Percentiles rank a stretch among this genome's conserved stretches.
These are phyloP conservation scores for Protomyces inouyei DNA, from an alignment of 1,139 yeast species.

Conservation along the genomic window DNA sequence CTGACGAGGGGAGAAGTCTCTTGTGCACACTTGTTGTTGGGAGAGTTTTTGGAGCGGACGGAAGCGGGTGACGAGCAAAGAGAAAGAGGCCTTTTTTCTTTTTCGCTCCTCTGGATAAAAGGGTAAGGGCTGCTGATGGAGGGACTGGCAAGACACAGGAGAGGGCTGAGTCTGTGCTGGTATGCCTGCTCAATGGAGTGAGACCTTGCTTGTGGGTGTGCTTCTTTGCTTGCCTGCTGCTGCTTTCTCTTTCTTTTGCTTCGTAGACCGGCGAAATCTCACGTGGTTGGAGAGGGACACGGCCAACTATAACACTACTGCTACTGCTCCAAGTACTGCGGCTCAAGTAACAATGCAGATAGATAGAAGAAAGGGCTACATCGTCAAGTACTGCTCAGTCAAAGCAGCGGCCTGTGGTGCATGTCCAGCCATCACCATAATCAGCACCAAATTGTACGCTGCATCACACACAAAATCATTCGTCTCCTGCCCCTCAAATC, in stretches of 20 bases:
- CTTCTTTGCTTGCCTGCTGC: too few relatives aligned
- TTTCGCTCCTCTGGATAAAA: neutral
- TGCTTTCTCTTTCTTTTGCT: too few relatives aligned
- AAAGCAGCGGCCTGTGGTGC: constrained; percentile 43
- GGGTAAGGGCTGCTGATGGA: neutral
- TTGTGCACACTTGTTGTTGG: too few relatives aligned
- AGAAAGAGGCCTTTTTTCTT: neutral
- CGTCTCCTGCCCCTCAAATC: constrained; percentile 25
- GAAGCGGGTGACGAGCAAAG: neutral
- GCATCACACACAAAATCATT: constrained; percentile 68
- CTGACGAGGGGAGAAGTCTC: too few relatives aligned
- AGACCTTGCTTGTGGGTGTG: too few relatives aligned
- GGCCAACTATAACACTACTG: too few relatives aligned
- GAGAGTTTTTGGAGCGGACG: neutral
- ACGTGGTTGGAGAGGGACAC: too few relatives aligned
- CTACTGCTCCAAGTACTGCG: too few relatives aligned
- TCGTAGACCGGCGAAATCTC: too few relatives aligned
- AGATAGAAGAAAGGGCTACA: neutral
- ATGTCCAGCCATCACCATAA: constrained; percentile 74
- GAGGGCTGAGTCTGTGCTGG: too few relatives aligned
- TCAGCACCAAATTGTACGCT: constrained; percentile 74
- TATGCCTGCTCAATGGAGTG: too few relatives aligned
- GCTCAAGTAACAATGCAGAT: neutral
- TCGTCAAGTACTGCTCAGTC: constrained; percentile 48
- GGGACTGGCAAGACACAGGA: neutral